Evolutionary conservation across 2,329 filamentous ascomycete species (phyloP).

Genomic region (Colletotrichum viniferum): DNA sequence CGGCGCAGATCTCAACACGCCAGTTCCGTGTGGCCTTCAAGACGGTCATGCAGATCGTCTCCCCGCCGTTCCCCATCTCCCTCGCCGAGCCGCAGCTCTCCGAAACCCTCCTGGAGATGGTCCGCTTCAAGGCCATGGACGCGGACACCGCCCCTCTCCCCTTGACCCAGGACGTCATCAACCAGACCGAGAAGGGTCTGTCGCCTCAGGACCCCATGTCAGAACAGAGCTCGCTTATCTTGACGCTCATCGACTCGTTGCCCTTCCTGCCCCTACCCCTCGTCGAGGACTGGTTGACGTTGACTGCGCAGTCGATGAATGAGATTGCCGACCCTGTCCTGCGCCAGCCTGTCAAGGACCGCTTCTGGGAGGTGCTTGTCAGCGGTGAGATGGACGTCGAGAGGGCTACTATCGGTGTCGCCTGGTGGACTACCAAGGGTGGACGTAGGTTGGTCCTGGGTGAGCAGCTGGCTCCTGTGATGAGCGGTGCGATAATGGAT

Average conservation of each 20-base stretch:
- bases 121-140: conserved; percentile 67
- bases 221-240: conserved; percentile 76
- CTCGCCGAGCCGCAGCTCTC: conserved; percentile 78
- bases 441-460: conserved; percentile 56
- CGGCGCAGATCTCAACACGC: conserved; percentile 75
- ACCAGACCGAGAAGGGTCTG: conserved; percentile 22
- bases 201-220: conserved; percentile 53
- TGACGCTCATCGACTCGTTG: conserved; percentile 81
- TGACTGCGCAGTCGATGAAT: conserved; percentile 71
- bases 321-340: conserved; percentile 65
- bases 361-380: conserved; percentile 81
- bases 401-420: conserved; percentile 76
- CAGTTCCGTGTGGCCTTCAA: conserved; percentile 91
- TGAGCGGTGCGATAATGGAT: conserved; percentile 58
- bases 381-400: conserved; percentile 90
- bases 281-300: conserved; percentile 80
- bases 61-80: conserved; percentile 78
- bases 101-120: conserved; percentile 79
- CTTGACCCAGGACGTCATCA: conserved; percentile 40
- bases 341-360: conserved; percentile 67
- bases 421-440: conserved; percentile 78
- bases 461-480: conserved; percentile 38
- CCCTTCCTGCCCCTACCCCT: conserved; percentile 73
- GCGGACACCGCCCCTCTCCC: conserved; percentile 49
- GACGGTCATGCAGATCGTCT: conserved; percentile 80